Evolutionary conservation across 768 basidiomycete species (phyloP), one percentile per base, ranked within the genome.

Genomic region (Clitopilus hobsonii): DNA sequence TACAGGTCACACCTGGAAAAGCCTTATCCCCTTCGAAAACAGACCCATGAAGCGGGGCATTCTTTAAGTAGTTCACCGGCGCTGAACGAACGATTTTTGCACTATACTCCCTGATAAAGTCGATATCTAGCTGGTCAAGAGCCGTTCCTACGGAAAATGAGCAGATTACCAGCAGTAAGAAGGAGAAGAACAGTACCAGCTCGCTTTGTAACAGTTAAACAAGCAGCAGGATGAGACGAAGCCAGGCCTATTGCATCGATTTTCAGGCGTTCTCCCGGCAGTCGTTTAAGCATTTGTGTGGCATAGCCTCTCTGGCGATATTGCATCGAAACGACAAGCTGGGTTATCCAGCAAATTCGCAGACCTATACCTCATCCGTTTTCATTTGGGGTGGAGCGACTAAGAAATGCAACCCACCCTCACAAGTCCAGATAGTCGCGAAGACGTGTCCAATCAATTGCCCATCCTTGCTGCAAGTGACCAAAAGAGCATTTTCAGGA

Each of bases 361-460:
- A n/a, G n/a, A n/a, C n/a, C n/a, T n/a, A n/a, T n/a, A n/a, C n/a
- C n/a, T n/a, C n/a, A n/a, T n/a, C n/a, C n/a, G n/a, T n/a, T n/a
- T n/a, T n/a, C n/a, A n/a, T n/a, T n/a, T n/a, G n/a, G n/a, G n/a
- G n/a, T n/a, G n/a, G n/a, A n/a, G n/a, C n/a, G n/a, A n/a, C n/a
- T n/a, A n/a, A n/a, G n/a, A n/a, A n/a, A n/a, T n/a, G n/a, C n/a
- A n/a, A 36, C 32, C 2, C n/a, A n/a, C 32, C 32, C 4, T 10
- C 13, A 36, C 2, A 36, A 14, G 32, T 36, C 50, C 50, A 51
- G 25, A 51, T 22, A 2, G 50, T 51, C 14, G 50, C 50, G 32
- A 51, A 51, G 5, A 32, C 50, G 32, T 51, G 50, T 18, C 50
- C 50, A 51, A 51, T 32, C 25, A 51, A 32, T 11, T 28, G 50